phyloP scores from a whole-genome alignment of 176 grass and related monocot species.

The Ampelocalamus luodianensis region DNA sequence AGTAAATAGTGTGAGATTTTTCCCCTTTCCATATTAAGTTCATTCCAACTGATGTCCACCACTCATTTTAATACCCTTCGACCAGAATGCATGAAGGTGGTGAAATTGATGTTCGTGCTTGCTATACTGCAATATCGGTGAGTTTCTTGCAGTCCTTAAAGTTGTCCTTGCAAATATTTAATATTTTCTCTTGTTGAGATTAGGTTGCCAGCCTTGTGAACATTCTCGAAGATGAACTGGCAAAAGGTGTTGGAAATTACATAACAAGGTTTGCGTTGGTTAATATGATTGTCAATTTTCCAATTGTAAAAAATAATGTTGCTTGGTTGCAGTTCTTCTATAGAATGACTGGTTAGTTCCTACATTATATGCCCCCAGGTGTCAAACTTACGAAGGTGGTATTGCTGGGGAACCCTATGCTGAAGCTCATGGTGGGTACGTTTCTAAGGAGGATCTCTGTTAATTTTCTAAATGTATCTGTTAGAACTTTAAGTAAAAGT shows the following conservation, averaged over 20 bases:
- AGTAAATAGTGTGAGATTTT: background rate
- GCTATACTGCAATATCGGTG: slow-evolving; percentile 89
- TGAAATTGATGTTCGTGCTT: slow-evolving; percentile 94
- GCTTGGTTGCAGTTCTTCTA: slow-evolving; percentile 12
- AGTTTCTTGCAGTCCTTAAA: slow-evolving; percentile 32
- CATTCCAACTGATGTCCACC: slow-evolving; percentile 10
- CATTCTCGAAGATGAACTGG: slow-evolving; percentile 75
- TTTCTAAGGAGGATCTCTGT: slow-evolving; percentile 48
- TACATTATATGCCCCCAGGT: slow-evolving; percentile 55
- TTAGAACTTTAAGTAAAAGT: slow-evolving; percentile 42
- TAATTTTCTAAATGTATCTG: slow-evolving; percentile 30
- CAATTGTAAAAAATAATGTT: slow-evolving; percentile 25
- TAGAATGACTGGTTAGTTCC: slow-evolving; percentile 36
- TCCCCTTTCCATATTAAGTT: slow-evolving; percentile 9
- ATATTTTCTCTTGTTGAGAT: slow-evolving; percentile 44
- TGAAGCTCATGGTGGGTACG: slow-evolving; percentile 99
- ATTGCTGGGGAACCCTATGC: slow-evolving; percentile 90
- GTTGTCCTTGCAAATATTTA: slow-evolving; percentile 37
- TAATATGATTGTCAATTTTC: slow-evolving; percentile 24
- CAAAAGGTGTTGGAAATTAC: slow-evolving; percentile 72
- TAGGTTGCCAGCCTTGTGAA: slow-evolving; percentile 94
- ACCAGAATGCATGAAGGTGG: slow-evolving; percentile 88
- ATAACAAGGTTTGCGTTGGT: slow-evolving; percentile 69
- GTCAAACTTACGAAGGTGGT: slow-evolving; percentile 99
- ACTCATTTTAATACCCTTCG: slow-evolving; percentile 33